Evolutionary conservation across 2,329 filamentous ascomycete genomes (phyloP), one percentile per base, ranked within the genome.

Genomic region (Fusarium hainanense): DNA sequence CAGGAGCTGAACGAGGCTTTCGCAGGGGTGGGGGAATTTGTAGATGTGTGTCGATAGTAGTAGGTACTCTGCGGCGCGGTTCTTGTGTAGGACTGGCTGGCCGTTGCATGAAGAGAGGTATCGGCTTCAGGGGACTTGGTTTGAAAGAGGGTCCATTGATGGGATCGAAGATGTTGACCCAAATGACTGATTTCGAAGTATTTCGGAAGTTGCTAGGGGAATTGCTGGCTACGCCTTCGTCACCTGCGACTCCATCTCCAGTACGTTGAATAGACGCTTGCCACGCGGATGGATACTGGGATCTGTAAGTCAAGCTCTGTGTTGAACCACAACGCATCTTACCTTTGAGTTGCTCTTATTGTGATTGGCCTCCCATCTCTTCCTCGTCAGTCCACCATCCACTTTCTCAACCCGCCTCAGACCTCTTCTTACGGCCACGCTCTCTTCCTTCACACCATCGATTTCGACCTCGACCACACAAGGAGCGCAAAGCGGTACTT

Each of bases 111-210:
- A 82, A 84, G 16, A 69, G 62, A 0, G 86, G 86, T 13, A 88
- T 81, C 2, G 85, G 84, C 64, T 88, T 89, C 13, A 84, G 79
- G 6, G 79, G 81, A 54, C 80, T 82, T 3, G 85, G 83, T 64
- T 78, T 80, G 71, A 88, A 88, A 4, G 82, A 78, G 6, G 79
- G 77, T 12, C 80, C 76, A 16, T 83, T 80, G 13, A 87, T 63
- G 0, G 87, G 86, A 63, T 88, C 82, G 28, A 77, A 76, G 7
- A 86, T 81, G 34, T 84, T 82, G 9, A 88, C 81, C 74, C 86
- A 88, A 8, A 87, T 82, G 2, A 79, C 76, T 5, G 79, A 78
- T 44, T 77, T 72, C 1, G 74, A 67, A 4, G 75, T 70, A 6
- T 75, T 70, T 13, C 69, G 28, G 48, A 72, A 76, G 16, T 75